Evolutionary conservation across 169 alveolate genomes (phyloP).

Genomic region (Cryptosporidium muris): DNA sequence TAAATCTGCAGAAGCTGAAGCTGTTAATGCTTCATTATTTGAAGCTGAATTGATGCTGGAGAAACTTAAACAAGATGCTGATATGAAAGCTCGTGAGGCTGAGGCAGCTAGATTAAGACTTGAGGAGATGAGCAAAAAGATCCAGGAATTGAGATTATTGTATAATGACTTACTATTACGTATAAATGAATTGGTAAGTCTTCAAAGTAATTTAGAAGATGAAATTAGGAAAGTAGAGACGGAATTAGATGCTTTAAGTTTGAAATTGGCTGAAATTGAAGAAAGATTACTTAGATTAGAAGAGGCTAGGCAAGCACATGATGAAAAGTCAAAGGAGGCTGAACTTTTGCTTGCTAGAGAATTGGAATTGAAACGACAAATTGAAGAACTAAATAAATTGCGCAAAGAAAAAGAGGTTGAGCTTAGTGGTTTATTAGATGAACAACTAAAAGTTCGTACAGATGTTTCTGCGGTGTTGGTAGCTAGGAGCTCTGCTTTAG

Average conservation of each 20-base stretch:
- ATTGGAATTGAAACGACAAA: not conserved
- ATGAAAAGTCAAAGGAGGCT: slow-evolving; percentile 61
- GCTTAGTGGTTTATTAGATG: not conserved
- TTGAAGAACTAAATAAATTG: slow-evolving; percentile 27
- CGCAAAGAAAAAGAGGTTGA: slow-evolving; percentile 8
- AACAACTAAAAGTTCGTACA: slow-evolving; percentile 19
- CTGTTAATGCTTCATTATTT: slow-evolving; percentile 9
- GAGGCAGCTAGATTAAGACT: slow-evolving; percentile 5
- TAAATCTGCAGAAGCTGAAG: slow-evolving; percentile 37
- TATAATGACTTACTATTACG: slow-evolving; percentile 7
- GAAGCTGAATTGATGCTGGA: slow-evolving; percentile 28
- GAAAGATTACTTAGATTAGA: slow-evolving; percentile 8
- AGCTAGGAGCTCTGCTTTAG: slow-evolving; percentile 60
- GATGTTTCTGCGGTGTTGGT: slow-evolving; percentile 44
- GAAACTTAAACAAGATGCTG: slow-evolving; percentile 2
- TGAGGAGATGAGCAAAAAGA: slow-evolving; percentile 17
- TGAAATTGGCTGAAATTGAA: slow-evolving; percentile 15
- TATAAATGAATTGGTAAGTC: not conserved
- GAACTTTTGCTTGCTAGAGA: slow-evolving; percentile 22
- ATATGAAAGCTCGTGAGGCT: slow-evolving; percentile 13
- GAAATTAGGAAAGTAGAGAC: slow-evolving; percentile 10
- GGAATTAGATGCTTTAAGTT: slow-evolving; percentile 7
- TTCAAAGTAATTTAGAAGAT: slow-evolving; percentile 13
- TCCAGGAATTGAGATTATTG: slow-evolving; percentile 9
- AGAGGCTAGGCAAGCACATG: slow-evolving; percentile 19